Base-by-base conservation (phyloP, 1,284 basidiomycete species). In the Ustilago vetiveriae region DNA sequence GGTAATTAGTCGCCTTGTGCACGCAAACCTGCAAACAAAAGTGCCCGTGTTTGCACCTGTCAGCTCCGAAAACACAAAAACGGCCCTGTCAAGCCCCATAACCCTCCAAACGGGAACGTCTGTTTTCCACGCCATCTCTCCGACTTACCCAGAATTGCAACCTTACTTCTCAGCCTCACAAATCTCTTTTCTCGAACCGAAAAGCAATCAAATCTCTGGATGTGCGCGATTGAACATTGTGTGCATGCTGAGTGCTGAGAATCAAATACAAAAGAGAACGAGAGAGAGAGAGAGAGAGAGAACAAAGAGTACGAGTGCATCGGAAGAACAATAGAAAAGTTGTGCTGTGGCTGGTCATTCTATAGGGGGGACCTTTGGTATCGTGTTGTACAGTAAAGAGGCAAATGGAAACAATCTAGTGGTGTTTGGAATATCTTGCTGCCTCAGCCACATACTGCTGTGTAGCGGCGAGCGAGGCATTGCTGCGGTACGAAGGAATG, bases 401-500 rank as follows among this genome's bases (percentile, higher is more conserved):
- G 19, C n/a, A 23, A 6, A 19, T n/a, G 33, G 33, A 37, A 24
- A 24, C 17, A 23, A 23, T 57, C 51, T 52, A 53, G 23, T 50
- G 47, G 24, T 27, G 55, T 36, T 35, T 30, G 11, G 42, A 17
- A 17, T 58, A 42, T 30, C 51, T 14, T 11, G 48, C 38, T 16
- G 56, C 48, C 10, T 54, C 43, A 2, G 51, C 51, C 3, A 54
- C 37, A 21, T 58, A 50, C 27, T 58, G 56, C 32, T 58, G 56
- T 22, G 56, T 22, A 30, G 43, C 51, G 11, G 37, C 51, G n/a
- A 58, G 43, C 6, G 47, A 51, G n/a, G 56, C 56, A 21, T 50
- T 45, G 39, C 48, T 51, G 19, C 56, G 26, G 56, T 58, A 58
- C 21, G 42, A 41, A 37, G 59, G 52, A 16, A 62, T 62, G 26